A percentile compares a stretch with the other conserved stretches of the same genome.
These are phyloP conservation scores for Huntiella abstrusa DNA, from an alignment of 2,329 filamentous ascomycete genomes.

Conservation along the genomic window DNA sequence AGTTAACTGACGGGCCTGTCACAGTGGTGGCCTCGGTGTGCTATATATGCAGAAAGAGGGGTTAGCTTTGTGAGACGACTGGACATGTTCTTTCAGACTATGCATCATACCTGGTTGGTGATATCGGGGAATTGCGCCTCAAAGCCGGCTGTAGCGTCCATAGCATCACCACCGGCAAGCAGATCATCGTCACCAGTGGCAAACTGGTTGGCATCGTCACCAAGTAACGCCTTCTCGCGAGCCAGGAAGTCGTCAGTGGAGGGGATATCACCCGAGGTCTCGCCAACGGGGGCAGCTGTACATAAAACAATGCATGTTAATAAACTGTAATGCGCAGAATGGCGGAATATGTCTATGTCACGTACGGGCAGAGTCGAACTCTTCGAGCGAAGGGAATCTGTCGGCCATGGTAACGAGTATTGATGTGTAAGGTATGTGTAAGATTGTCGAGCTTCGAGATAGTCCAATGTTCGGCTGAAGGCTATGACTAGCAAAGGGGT, in stretches of 20 bases:
- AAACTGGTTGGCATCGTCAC: slow-evolving; percentile 87
- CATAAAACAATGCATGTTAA: neutral
- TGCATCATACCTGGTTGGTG: slow-evolving; percentile 43
- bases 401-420: slow-evolving; percentile 41
- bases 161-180: slow-evolving; percentile 35
- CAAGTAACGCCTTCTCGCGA: slow-evolving; percentile 75
- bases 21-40: slow-evolving; percentile 59
- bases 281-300: slow-evolving; percentile 45
- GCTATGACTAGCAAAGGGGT: neutral
- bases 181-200: slow-evolving; percentile 49
- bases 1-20: slow-evolving; percentile 46
- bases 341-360: slow-evolving; percentile 36
- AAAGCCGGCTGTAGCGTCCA: slow-evolving; percentile 62
- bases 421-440: neutral
- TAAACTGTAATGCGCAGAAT: slow-evolving; percentile 37
- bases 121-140: slow-evolving; percentile 86
- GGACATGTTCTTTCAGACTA: neutral
- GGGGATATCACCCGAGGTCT: slow-evolving; percentile 31
- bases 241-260: slow-evolving; percentile 72
- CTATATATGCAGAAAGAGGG: slow-evolving; percentile 21
- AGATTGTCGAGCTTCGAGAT: neutral
- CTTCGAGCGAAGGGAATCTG: slow-evolving; percentile 61
- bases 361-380: slow-evolving; percentile 50
- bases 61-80: neutral
- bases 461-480: neutral